phyloP scores from a whole-genome alignment of 192 early-diverging fungal genomes.

The Pilobolus umbonatus region DNA sequence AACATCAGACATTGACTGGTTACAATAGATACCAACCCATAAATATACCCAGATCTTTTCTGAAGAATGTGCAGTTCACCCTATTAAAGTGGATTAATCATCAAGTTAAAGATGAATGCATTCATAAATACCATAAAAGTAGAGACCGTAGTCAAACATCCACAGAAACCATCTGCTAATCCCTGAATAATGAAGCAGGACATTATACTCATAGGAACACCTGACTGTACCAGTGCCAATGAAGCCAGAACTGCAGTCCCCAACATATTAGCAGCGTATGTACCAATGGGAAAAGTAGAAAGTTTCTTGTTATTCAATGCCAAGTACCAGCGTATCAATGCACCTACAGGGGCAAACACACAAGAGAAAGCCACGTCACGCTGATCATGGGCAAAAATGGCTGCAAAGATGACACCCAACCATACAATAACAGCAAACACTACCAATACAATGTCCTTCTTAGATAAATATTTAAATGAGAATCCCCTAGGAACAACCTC shows the following conservation, averaged over 20 bases:
- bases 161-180: conserved; percentile 52
- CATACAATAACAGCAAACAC: conserved; percentile 20
- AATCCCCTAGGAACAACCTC: conserved; percentile 13
- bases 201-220: conserved; percentile 17
- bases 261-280: conserved; percentile 44
- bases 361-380: conserved; percentile 34
- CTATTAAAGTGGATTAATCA: no score
- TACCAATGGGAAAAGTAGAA: conserved; percentile 43
- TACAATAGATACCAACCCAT: no score
- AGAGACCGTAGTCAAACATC: conserved; percentile 23
- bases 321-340: conserved; percentile 47
- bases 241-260: conserved; percentile 42
- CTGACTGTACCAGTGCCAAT: conserved; percentile 36
- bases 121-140: conserved; percentile 18
- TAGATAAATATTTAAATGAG: neutral
- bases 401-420: conserved; percentile 34
- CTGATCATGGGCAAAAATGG: conserved; percentile 23
- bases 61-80: no score
- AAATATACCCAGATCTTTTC: no score
- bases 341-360: conserved; percentile 49
- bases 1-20: no score
- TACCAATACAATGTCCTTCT: conserved; percentile 1
- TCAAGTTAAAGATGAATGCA: no score
- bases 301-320: conserved; percentile 36
- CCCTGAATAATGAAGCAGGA: conserved; percentile 36